Base-by-base conservation (phyloP, 257 asterid species). In the Nicotiana otophora region DNA sequence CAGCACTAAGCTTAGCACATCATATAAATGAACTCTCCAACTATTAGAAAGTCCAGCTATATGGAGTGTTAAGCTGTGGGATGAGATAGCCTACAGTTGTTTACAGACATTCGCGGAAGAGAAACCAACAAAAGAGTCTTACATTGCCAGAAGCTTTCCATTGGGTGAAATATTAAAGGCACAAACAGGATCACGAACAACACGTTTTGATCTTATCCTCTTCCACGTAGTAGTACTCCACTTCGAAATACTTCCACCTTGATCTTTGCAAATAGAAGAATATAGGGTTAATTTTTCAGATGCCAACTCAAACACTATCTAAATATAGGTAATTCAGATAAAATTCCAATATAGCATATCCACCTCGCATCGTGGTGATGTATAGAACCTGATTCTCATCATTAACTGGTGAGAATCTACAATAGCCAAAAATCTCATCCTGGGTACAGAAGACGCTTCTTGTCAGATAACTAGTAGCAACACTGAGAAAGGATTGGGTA, bases 101-200 rank as follows among this genome's bases (percentile, higher is more conserved):
- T 51, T 51, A 75, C 53, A 75, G 16, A 28, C 39, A 75, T 51
- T 51, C 5, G 10, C 8, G 48, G 46, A 75, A 51, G 61, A 51
- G 80, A 75, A 51, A 28, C 63, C 46, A 28, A 51, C 39, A 51
- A 53, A 51, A 75, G 61, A 20, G 84, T 78, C 97, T 93, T 89
- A 96, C 98, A 93, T 51, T 61, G 97, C 97, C 82, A 96, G 94
- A 82, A 87, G 86, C 86, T 92, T 93, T 80, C 98, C 98, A 87
- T 96, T 92, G 81, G 93, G 86, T 77, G 99, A 96, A 83, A 92
- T 92, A 84, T 89, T 92, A 82, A 94, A 93, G n/a, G 99, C 93
- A 89, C 87, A 94, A 87, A 96, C 69, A 80, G 97, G 90, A 77
- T 93, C 97, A 46, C 92, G 86, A 48, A 83, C 87, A 78, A 92